Conservation (phyloP, 1,284 basidiomycete genomes). For the Ceratobasidium sp. region DNA sequence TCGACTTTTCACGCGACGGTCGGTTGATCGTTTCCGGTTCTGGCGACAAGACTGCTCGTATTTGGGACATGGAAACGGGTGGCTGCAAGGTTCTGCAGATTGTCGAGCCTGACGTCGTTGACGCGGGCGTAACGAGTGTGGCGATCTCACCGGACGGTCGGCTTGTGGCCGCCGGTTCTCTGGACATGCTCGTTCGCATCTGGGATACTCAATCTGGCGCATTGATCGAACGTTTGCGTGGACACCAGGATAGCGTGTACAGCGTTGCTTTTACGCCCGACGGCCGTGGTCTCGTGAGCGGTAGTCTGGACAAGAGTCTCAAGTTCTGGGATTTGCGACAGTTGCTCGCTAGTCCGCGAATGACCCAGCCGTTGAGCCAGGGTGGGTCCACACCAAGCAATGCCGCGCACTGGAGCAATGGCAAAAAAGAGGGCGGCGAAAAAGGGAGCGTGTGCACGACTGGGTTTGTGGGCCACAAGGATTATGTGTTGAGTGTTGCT, state of each 20-base stretch:
- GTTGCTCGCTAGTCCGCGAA: constrained; percentile 47
- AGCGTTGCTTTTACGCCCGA: constrained; percentile 88
- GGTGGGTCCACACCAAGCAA: constrained; percentile 39
- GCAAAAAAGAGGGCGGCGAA: constrained; percentile 56
- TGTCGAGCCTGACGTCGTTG: constrained; percentile 61
- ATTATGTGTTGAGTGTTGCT: constrained; percentile 81
- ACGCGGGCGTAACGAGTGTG: constrained; percentile 81
- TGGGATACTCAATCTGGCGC: constrained; percentile 82
- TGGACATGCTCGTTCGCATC: constrained; percentile 85
- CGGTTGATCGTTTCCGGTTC: constrained; percentile 86
- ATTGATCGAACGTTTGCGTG: constrained; percentile 76
- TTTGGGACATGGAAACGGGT: constrained; percentile 82
- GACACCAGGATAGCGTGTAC: constrained; percentile 85
- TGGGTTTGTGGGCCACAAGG: constrained; percentile 87
- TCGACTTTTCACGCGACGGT: constrained; percentile 86
- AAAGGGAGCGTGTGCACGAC: constrained; percentile 68
- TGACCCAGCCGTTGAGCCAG: constrained; percentile 44
- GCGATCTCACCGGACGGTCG: constrained; percentile 83
- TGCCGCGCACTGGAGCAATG: constrained; percentile 10
- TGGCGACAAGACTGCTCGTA: constrained; percentile 86
- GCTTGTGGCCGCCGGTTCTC: constrained; percentile 81
- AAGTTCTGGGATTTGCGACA: constrained; percentile 84
- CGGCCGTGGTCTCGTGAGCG: constrained; percentile 79
- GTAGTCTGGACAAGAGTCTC: constrained; percentile 85
- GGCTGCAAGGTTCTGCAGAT: constrained; percentile 66